Evolutionary conservation across 345 rosid species (phyloP).

Genomic region (Pistacia vera): DNA sequence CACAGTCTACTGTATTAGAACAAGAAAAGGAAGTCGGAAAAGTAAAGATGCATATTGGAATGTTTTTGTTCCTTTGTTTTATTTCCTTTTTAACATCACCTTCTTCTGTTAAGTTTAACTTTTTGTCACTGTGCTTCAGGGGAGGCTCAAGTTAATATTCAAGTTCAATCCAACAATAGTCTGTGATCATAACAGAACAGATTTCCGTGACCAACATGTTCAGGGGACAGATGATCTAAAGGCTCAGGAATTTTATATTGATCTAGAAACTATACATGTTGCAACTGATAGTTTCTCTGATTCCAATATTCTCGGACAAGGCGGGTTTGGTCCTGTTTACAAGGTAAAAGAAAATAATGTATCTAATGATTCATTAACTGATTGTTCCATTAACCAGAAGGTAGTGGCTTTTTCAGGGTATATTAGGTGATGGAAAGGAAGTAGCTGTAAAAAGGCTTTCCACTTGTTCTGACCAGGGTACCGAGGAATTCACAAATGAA

Average conservation of each 20-base stretch:
- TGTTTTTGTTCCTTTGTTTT: background rate
- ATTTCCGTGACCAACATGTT: slow-evolving; percentile 9
- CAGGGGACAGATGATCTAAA: slow-evolving; percentile 15
- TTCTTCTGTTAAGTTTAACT: no score
- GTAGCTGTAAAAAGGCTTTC: slow-evolving; percentile 49
- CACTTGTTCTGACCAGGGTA: slow-evolving; percentile 34
- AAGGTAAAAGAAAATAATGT: slow-evolving; percentile 19
- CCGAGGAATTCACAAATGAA: slow-evolving; percentile 40
- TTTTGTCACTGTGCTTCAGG: slow-evolving; percentile 4
- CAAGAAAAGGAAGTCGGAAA: slow-evolving; percentile 11
- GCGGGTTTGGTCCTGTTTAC: slow-evolving; percentile 60
- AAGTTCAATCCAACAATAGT: slow-evolving; percentile 10
- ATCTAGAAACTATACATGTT: slow-evolving; percentile 20
- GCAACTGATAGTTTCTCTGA: slow-evolving; percentile 46
- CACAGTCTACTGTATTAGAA: slow-evolving; percentile 4
- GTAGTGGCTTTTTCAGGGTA: slow-evolving; percentile 37
- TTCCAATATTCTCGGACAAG: slow-evolving; percentile 50
- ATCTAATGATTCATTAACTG: no score
- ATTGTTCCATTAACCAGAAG: background rate
- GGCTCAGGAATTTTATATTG: slow-evolving; percentile 26
- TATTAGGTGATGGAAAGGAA: slow-evolving; percentile 44
- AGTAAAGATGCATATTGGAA: background rate
- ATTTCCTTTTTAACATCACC: background rate
- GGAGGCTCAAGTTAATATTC: slow-evolving; percentile 7
- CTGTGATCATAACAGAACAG: background rate